Evolutionary conservation across 352 stramenopile species (phyloP), one percentile per base, ranked within the genome.

Genomic region (Phytophthora europaea): DNA sequence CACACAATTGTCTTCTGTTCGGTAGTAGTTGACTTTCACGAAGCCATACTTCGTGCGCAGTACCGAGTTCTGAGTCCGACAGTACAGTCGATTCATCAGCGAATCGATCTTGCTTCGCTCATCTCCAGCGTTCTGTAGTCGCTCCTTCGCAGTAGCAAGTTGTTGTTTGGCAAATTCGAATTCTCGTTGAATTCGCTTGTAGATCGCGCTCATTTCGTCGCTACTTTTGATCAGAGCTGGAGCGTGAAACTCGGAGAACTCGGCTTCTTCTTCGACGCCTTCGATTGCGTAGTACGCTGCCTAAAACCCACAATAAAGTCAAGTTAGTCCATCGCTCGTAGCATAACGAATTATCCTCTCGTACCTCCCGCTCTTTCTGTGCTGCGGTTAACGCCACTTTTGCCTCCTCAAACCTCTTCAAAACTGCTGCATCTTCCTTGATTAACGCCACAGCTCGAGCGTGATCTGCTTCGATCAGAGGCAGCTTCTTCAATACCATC

Each of bases 201-300:
- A 80, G 16, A 93, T 67, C 1, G 50, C n/a, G 0, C 55, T 65
- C 88, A 95, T 94, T 36, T 87, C 79, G 18, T 78, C 61, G 36
- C 84, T 93, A 51, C 74, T 91, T 59, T 81, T 74, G 36, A 93
- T 76, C 1, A 95, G 71, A 23, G 88, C 76, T 7, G 84, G 82
- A 0, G 82, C 85, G 55, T 95, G 85, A 20, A 87, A 89, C 52
- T 93, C 88, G 0, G 87, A 85, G 60, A 94, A 91, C 58, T 93
- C 84, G 1, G 87, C 87, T 47, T 94, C 87, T 72, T 95, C 85
- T 65, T 94, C 85, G 1, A 93, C 84, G 3, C 87, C 88, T 81
- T 92, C 83, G 3, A 89, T 82, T 0, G 80, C 81, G 34, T 85
- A 79, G 59, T 79, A 78, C 2, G 83, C 83, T 7, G 62, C 61